phyloP scores from a whole-genome alignment of 306 rosid species.

The Vachellia collinsii region DNA sequence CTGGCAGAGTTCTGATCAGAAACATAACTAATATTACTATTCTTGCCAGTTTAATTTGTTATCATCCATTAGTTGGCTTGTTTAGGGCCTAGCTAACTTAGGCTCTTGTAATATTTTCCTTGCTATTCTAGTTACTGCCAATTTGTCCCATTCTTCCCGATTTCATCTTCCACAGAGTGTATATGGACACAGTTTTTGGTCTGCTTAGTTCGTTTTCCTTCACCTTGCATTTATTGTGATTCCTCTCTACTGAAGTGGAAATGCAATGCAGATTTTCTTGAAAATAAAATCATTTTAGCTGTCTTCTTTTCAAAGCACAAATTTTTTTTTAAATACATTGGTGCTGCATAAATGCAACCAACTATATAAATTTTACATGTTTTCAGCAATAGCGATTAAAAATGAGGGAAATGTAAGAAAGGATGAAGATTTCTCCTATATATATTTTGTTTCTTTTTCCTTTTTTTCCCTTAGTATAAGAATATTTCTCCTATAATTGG shows the following conservation, averaged over 20 bases:
- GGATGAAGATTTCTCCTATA: too few species aligned
- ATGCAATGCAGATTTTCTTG: neutral
- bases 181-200: conserved; percentile 17
- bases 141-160: conserved; percentile 2
- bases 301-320: conserved; percentile 3
- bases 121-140: neutral
- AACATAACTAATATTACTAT: neutral
- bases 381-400: neutral
- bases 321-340: conserved; percentile 9
- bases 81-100: neutral
- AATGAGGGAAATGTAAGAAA: neutral
- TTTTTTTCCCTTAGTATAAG: neutral
- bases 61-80: neutral
- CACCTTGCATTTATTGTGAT: neutral
- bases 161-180: conserved; percentile 3
- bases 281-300: neutral
- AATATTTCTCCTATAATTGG: neutral
- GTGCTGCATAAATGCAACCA: conserved; percentile 5
- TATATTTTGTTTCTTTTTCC: neutral
- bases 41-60: neutral
- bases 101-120: neutral
- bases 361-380: neutral
- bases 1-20: conserved; percentile 2
- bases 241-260: neutral
- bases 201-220: conserved; percentile 13